Percentiles rank a stretch among this genome's conserved stretches.
Conservation (phyloP, 1,284 basidiomycete species). For the Ustanciosporium gigantosporum region DNA sequence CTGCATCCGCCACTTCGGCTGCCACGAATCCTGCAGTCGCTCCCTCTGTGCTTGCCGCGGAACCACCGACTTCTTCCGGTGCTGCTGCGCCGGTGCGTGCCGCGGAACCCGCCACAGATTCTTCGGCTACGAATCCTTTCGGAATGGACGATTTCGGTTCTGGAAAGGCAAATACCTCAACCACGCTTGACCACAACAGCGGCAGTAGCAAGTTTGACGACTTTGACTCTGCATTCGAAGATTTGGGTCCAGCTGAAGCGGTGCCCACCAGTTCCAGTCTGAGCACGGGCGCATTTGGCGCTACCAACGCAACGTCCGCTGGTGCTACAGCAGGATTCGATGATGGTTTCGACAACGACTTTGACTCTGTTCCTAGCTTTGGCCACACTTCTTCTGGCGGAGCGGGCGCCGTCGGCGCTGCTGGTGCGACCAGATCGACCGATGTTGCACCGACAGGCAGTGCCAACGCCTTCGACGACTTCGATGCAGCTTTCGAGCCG, state of each 20-base stretch:
- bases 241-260: slow-evolving; percentile 46
- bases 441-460: background rate
- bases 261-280: too few relatives aligned
- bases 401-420: slow-evolving; percentile 1
- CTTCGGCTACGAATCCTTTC: slow-evolving; percentile 18
- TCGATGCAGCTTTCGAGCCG: slow-evolving; percentile 43
- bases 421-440: background rate
- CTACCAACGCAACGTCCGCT: background rate
- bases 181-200: slow-evolving; percentile 9
- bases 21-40: slow-evolving; percentile 6
- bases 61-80: slow-evolving; percentile 3
- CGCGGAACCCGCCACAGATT: slow-evolving; percentile 4
- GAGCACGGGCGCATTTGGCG: background rate
- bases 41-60: slow-evolving; percentile 10
- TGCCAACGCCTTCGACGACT: slow-evolving; percentile 41
- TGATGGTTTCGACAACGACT: slow-evolving; percentile 53
- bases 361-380: slow-evolving; percentile 56
- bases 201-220: slow-evolving; percentile 50
- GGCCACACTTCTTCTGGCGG: slow-evolving; percentile 9
- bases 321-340: slow-evolving; percentile 38
- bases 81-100: slow-evolving; percentile 1
- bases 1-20: slow-evolving; percentile 14
- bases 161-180: background rate
- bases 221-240: slow-evolving; percentile 58
- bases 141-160: slow-evolving; percentile 34